Percentiles rank a stretch among this genome's conserved stretches.
These are phyloP conservation scores for Colletotrichum limetticola DNA, from an alignment of 2,329 filamentous ascomycete genomes.

Conservation along the genomic window DNA sequence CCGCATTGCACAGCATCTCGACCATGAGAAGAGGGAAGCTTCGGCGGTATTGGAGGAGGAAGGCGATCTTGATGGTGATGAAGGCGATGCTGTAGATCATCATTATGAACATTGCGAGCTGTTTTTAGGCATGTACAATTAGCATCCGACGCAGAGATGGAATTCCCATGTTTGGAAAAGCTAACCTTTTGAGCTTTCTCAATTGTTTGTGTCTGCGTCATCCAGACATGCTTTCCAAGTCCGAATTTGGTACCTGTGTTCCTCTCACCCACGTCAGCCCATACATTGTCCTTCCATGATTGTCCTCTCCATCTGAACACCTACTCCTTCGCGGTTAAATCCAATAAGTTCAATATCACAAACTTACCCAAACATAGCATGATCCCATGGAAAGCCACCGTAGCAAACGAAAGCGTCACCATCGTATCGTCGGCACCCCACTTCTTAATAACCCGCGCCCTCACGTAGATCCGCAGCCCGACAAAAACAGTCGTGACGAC, in stretches of 20 bases:
- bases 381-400: constrained; percentile 33
- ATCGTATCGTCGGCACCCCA: constrained; percentile 41
- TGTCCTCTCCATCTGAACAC: neutral
- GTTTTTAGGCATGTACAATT: constrained; percentile 11
- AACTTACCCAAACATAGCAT: constrained; percentile 32
- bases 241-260: constrained; percentile 32
- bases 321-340: neutral
- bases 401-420: neutral
- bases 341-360: accelerated
- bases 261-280: neutral
- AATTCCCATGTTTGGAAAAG: no score
- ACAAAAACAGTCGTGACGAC: neutral
- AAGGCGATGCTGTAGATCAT: constrained; percentile 45
- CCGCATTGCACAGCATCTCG: constrained; percentile 31
- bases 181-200: constrained; percentile 24
- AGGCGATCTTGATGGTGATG: constrained; percentile 45
- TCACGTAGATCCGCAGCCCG: constrained; percentile 36
- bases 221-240: constrained; percentile 35
- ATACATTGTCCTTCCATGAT: neutral
- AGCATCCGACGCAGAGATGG: neutral
- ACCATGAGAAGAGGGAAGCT: constrained; percentile 38
- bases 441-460: constrained; percentile 39
- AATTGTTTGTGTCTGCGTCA: neutral
- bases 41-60: constrained; percentile 50
- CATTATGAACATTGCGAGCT: constrained; percentile 42